Base-by-base conservation (phyloP, 1,284 basidiomycete genomes). In the Coniophora puteana region DNA sequence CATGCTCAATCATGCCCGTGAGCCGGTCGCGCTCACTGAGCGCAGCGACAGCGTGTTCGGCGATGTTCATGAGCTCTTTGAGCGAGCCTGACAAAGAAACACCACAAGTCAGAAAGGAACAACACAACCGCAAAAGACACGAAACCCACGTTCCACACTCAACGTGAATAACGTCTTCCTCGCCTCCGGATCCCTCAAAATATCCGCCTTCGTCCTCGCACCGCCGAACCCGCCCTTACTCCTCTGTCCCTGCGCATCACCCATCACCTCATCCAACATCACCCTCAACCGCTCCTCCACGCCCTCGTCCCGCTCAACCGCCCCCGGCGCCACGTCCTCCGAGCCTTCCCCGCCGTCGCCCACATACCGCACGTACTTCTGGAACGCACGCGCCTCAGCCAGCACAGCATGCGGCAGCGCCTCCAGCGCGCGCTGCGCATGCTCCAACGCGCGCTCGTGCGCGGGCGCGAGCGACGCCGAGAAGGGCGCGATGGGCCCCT, bases 81-180 rank as follows among this genome's bases (percentile, higher is more conserved):
- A 58, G 16, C 10, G 59, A 62, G 22, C 57, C 56, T 58, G 35
- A 20, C n/a, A n/a, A n/a, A n/a, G n/a, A n/a, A 31, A 8, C 26
- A 27, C 26, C n/a, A n/a, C 6, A 31, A n/a, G n/a, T 31, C 7
- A 31, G 29, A n/a, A n/a, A n/a, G n/a, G 14, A 7, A n/a, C 29
- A 21, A 20, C 21, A 8, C 8, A 8, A 20, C 7, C 5, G 7
- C 13, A 26, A 4, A 13, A 5, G 16, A 32, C 29, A 11, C 8
- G 24, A 13, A n/a, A 61, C 72, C 57, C 42, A 77, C 78, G 67
- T 55, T 80, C 78, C 17, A 80, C 66, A 34, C 70, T 72, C 25
- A 80, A 57, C 47, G 72, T 62, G 51, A 78, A 68, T 27, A 80
- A 45, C 0, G 68, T 69, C 76, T 78, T 40, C 35, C 74, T 58